Conservation (phyloP, 2,329 filamentous ascomycete species). For the Xylaria hypoxylon region DNA sequence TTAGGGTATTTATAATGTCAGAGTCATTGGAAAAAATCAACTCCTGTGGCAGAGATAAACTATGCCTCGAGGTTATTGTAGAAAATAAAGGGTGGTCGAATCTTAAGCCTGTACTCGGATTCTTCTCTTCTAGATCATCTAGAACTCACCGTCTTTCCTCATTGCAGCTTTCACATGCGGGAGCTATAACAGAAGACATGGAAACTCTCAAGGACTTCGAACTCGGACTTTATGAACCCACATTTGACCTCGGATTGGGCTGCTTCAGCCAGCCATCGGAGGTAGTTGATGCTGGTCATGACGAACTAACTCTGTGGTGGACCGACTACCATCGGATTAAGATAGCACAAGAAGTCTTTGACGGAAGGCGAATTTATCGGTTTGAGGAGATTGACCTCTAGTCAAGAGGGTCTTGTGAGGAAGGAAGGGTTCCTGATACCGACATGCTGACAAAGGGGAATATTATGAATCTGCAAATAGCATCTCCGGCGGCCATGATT, state of each 20-base stretch:
- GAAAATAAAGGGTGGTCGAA: constrained; percentile 36
- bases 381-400: constrained; percentile 26
- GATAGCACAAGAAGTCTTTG: constrained; percentile 27
- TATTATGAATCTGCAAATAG: background rate
- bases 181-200: background rate
- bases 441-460: background rate
- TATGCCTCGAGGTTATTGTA: background rate
- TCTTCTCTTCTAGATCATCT: constrained; percentile 19
- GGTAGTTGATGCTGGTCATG: constrained; percentile 23
- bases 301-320: constrained; percentile 13
- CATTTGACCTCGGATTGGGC: constrained; percentile 40
- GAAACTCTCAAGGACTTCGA: background rate
- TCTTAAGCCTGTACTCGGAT: constrained; percentile 6
- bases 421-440: background rate
- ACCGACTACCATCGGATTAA: constrained; percentile 25
- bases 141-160: background rate
- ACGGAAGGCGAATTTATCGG: constrained; percentile 12
- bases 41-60: background rate
- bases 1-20: background rate
- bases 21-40: background rate
- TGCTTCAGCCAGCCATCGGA: constrained; percentile 35
- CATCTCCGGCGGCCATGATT: constrained; percentile 9
- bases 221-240: constrained; percentile 7
- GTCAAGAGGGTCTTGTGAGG: background rate
- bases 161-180: background rate